Base-by-base conservation (phyloP, 352 stramenopile species). In the Globisporangium megalacanthum region DNA sequence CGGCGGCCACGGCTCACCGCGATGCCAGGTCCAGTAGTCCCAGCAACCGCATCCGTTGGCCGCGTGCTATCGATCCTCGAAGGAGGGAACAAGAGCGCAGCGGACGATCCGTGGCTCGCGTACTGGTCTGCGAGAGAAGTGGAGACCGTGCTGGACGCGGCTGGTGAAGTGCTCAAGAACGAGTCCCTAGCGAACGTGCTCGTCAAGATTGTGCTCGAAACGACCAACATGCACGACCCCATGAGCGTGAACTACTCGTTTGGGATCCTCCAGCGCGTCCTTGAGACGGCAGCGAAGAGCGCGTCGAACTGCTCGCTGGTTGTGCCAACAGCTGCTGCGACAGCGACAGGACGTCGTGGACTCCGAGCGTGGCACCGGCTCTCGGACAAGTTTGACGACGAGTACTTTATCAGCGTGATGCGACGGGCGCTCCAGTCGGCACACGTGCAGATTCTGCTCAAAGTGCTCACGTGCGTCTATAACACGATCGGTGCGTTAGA, bases 381-480 rank as follows among this genome's bases (percentile, higher is more conserved):
- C 6, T 58, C 78, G 10, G 66, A 73, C 6, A 73, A 58, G 17
- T 90, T 94, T 50, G 78, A 94, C 56, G 72, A 77, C 42, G 76
- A 73, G 49, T 90, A 88, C 50, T 94, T 89, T 60, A 61, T 89
- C 49, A 60, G 47, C 31, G 81, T 74, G 25, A 80, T 94, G 70
- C 79, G 79, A n/a, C 82, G 62, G 33, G 82, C 84, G 5, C 62
- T 94, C 10, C 66, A 86, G 47, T 92, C 84, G 13, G 75, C 71
- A 0, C 84, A 94, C 46, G 83, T 92, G 8, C 82, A 94, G 72
- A 92, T 84, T 25, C 62, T 94, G 50, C 75, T 94, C 49, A 94
- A 94, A 66, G 73, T 90, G 49, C 74, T 94, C 19, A 92, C 84
- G 19, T 94, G 85, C 56, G 70, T 94, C 19, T 94, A 94, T 63